A percentile compares a stretch with the other conserved stretches of the same genome.
These are phyloP conservation scores for Lichina pygmaea DNA, from an alignment of 495 filamentous ascomycete species.

Conservation along the genomic window DNA sequence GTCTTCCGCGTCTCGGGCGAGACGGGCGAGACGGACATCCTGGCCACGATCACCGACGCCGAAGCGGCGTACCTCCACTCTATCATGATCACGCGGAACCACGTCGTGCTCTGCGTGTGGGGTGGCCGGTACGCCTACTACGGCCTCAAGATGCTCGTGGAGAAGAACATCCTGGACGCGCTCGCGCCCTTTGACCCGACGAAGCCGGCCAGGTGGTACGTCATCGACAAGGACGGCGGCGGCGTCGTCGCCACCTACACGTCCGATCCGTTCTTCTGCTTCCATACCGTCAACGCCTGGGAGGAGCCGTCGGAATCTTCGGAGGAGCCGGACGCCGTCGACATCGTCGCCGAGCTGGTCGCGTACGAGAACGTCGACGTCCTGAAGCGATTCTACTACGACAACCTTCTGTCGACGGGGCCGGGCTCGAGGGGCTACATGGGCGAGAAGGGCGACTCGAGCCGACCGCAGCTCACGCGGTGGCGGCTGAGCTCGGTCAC, in stretches of 20 bases:
- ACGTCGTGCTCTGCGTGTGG: conserved; percentile 41
- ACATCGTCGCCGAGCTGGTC: conserved; percentile 30
- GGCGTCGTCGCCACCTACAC: conserved; percentile 15
- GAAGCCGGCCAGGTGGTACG: conserved; percentile 30
- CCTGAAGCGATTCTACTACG: conserved; percentile 21
- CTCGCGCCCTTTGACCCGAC: conserved; percentile 23
- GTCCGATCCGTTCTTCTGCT: conserved; percentile 37
- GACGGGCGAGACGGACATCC: conserved; percentile 36
- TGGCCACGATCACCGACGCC: conserved; percentile 31
- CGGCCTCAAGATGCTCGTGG: conserved; percentile 24
- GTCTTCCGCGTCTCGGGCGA: conserved; percentile 32
- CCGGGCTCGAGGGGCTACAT: conserved; percentile 9
- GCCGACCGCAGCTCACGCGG: conserved; percentile 15
- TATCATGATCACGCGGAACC: conserved; percentile 34
- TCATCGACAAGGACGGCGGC: conserved; percentile 26
- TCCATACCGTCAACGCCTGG: conserved; percentile 53
- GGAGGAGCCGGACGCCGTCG: conserved; percentile 8
- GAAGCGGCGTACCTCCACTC: conserved; percentile 46
- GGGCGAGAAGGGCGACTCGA: conserved; percentile 9
- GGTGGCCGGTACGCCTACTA: conserved; percentile 19
- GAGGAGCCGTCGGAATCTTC: conserved; percentile 19
- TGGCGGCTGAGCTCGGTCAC: conserved; percentile 20
- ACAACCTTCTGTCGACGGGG: conserved; percentile 24
- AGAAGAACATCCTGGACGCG: conserved; percentile 27
- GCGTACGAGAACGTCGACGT: conserved; percentile 25